These are phyloP conservation scores for Thinopyrum obtusiflorum DNA, from an alignment of 202 grass and related monocot genomes.

Conservation along the genomic window DNA sequence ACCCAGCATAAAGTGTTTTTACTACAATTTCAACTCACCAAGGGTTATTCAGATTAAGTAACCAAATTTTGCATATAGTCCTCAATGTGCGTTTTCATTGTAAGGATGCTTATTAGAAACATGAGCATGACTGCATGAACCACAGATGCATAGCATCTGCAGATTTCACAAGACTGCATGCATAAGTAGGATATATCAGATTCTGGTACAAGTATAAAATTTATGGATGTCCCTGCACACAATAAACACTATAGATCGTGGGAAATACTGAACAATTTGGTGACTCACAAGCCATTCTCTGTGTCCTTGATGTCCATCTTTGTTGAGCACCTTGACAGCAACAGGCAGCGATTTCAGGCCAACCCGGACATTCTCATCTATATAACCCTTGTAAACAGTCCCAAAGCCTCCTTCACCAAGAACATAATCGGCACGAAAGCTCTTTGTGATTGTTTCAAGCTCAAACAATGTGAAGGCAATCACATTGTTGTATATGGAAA, in stretches of 20 bases:
- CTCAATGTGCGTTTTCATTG: not conserved
- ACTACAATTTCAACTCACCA: not conserved
- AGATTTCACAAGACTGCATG: not conserved
- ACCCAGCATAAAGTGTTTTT: slow-evolving; percentile 6
- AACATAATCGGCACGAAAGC: slow-evolving; percentile 87
- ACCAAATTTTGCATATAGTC: not conserved
- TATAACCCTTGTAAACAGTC: slow-evolving; percentile 98
- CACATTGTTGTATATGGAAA: slow-evolving; percentile 94
- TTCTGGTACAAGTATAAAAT: slow-evolving; percentile 1
- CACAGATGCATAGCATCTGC: not conserved
- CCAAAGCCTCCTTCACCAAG: slow-evolving; percentile 98
- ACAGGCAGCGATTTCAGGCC: slow-evolving; percentile 91
- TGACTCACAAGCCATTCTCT: slow-evolving; percentile 96
- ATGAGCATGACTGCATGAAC: not conserved
- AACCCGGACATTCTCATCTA: slow-evolving; percentile 98
- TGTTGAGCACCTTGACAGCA: slow-evolving; percentile 97
- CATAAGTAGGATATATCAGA: not conserved
- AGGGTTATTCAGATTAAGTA: not conserved
- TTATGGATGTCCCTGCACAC: slow-evolving; percentile 1
- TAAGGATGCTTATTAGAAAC: not conserved
- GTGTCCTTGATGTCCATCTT: slow-evolving; percentile 97
- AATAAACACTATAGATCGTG: not conserved
- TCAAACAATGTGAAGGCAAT: slow-evolving; percentile 94
- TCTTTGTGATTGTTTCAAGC: slow-evolving; percentile 97
- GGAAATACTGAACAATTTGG: slow-evolving; percentile 28